Evolutionary conservation across 371 early-diverging fungal species (phyloP).

Genomic region (Mucor saturninus): DNA sequence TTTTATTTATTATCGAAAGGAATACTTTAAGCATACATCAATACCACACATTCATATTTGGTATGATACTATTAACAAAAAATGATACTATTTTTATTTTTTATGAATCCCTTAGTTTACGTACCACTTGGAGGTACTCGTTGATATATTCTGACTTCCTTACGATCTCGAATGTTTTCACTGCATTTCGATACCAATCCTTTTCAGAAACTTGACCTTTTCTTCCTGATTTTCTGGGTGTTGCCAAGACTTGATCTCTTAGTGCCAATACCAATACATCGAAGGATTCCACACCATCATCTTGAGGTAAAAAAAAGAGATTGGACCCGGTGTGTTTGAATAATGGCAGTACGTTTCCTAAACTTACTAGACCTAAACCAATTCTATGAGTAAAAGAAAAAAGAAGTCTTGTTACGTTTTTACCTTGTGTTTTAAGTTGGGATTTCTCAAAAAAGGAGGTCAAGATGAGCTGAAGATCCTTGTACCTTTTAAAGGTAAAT

Average conservation of each 20-base stretch:
- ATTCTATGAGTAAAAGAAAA: background rate
- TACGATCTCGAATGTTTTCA: conserved; percentile 46
- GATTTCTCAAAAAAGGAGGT: conserved; percentile 39
- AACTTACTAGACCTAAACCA: conserved; percentile 32
- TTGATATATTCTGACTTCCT: conserved; percentile 47
- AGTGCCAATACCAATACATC: conserved; percentile 34
- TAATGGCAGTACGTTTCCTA: conserved; percentile 32
- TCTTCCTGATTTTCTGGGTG: conserved; percentile 49
- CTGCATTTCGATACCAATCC: conserved; percentile 53
- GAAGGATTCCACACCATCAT: conserved; percentile 35
- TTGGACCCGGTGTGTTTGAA: conserved; percentile 29
- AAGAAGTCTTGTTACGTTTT: background rate
- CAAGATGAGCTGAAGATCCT: conserved; percentile 26
- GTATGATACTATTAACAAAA: too few species aligned
- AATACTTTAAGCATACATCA: too few species aligned
- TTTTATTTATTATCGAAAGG: too few species aligned
- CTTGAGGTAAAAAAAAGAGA: conserved; percentile 33
- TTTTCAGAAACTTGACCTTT: conserved; percentile 58
- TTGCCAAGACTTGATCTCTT: conserved; percentile 56
- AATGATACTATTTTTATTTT: background rate
- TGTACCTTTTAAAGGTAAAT: conserved; percentile 36
- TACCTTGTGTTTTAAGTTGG: conserved; percentile 51
- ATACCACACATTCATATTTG: too few species aligned
- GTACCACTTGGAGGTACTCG: conserved; percentile 34
- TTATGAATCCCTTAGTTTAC: conserved; percentile 30